Evolutionary conservation across 805 yeast genomes (phyloP), one percentile per base, ranked within the genome.

Genomic region (Saturnispora zaruensis): DNA sequence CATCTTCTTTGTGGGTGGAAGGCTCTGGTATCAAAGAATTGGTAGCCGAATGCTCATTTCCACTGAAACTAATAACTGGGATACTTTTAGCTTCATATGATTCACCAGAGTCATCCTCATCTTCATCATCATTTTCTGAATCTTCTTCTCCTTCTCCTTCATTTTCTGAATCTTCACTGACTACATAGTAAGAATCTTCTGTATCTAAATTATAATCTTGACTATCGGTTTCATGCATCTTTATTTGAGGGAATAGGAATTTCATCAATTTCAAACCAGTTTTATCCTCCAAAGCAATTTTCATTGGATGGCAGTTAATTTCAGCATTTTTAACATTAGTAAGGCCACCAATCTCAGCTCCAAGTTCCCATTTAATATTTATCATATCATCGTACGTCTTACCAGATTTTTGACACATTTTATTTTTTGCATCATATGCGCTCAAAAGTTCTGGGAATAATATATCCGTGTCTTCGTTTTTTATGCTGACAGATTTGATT

Each of bases 291-390:
- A 91, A 63, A 55, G 82, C 84, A 3, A 91, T 57, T 52, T 78
- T 79, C 53, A 90, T 58, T 0, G 96, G 96, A 47, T 76, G 74
- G 16, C 87, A 63, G 1, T 67, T 64, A 18, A 87, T 70, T 34
- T 77, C 77, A 23, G 87, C 81, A 46, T 75, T 69, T 52, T 79
- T 81, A 67, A 90, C 72, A 23, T 90, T 81, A n/a, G 85, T 77
- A 46, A 90, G 88, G 9, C 98, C 98, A 30, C 96, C 98, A 50
- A 91, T 84, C 0, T 95, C 88, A 49, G 77, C 79, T 47, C 84
- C 77, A 81, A 85, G 78, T n/a, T 79, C 76, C 98, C 98, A 90
- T 9, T 67, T 61, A 2, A 81, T 64, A 6, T 66, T 64, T 6
- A 82, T 62, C 53, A 78, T 64, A 41, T 61, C 59, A n/a, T 59